Conservation (phyloP, 192 early-diverging fungal genomes). For the Pilobolus umbonatus region DNA sequence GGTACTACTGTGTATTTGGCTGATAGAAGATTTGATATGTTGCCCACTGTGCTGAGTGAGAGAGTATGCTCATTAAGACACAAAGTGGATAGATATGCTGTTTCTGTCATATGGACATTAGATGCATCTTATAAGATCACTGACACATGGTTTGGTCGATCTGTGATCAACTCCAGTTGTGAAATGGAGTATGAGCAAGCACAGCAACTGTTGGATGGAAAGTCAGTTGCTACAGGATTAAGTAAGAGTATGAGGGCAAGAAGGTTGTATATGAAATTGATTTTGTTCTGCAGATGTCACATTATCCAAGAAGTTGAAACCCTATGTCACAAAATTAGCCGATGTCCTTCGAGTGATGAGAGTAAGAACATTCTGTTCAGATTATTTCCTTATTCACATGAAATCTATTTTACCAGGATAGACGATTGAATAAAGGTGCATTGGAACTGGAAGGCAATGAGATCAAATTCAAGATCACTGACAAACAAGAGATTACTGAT, state of each 20-base stretch:
- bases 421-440: constrained; percentile 54
- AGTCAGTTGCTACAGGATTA: constrained; percentile 35
- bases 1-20: constrained; percentile 77
- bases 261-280: background rate
- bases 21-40: constrained; percentile 79
- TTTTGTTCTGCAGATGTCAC: constrained; percentile 31
- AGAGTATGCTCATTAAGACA: constrained; percentile 65
- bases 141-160: constrained; percentile 69
- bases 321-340: constrained; percentile 41
- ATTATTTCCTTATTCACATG: background rate
- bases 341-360: constrained; percentile 50
- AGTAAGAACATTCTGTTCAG: constrained; percentile 14
- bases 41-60: constrained; percentile 70
- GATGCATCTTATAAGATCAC: constrained; percentile 46
- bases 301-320: constrained; percentile 16
- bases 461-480: constrained; percentile 67
- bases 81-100: constrained; percentile 62
- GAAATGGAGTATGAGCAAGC: constrained; percentile 79
- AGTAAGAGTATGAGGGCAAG: constrained; percentile 3
- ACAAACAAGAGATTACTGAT: constrained; percentile 55
- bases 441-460: constrained; percentile 71
- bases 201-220: constrained; percentile 61
- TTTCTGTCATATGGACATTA: constrained; percentile 68
- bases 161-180: constrained; percentile 66
- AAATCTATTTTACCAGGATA: constrained; percentile 25